Conservation (phyloP, 768 basidiomycete species). For the Kwoniella shandongensis region DNA sequence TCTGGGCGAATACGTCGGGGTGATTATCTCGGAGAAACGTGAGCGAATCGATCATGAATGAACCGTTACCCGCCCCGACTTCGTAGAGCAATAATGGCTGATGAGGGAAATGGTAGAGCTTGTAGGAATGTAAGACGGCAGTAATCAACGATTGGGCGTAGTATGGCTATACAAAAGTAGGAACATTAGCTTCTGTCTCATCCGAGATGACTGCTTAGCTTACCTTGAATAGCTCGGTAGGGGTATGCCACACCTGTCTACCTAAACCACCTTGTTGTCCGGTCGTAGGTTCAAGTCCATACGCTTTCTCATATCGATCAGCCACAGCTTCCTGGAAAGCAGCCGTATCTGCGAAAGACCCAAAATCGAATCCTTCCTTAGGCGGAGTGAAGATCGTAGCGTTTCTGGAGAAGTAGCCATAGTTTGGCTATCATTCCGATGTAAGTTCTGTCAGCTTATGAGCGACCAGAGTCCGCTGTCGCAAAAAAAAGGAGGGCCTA, state of each 20-base stretch:
- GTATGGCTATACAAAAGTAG: slow-evolving; percentile 66
- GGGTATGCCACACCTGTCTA: slow-evolving; percentile 96
- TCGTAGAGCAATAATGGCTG: slow-evolving; percentile 96
- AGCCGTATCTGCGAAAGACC: slow-evolving; percentile 63
- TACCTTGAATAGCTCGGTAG: slow-evolving; percentile 96
- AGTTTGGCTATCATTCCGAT: slow-evolving; percentile 62
- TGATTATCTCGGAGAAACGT: slow-evolving; percentile 72
- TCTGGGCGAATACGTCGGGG: slow-evolving; percentile 86
- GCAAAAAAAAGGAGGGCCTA: slow-evolving; percentile 25
- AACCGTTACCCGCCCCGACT: slow-evolving; percentile 96
- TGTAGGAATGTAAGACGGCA: slow-evolving; percentile 86
- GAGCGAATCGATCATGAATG: slow-evolving; percentile 84
- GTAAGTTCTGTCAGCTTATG: slow-evolving; percentile 4
- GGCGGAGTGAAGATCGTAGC: slow-evolving; percentile 72
- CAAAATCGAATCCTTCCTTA: slow-evolving; percentile 69
- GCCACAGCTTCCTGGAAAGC: slow-evolving; percentile 84
- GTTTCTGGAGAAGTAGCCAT: slow-evolving; percentile 94
- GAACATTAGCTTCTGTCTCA: too few species aligned
- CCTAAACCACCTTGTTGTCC: slow-evolving; percentile 52
- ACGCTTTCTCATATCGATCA: slow-evolving; percentile 61
- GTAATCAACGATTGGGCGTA: slow-evolving; percentile 88
- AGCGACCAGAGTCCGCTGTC: too few species aligned
- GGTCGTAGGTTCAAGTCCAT: slow-evolving; percentile 32
- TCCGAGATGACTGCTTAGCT: slow-evolving; percentile 25
- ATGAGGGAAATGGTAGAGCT: slow-evolving; percentile 92